phyloP scores from a whole-genome alignment of 2,329 filamentous ascomycete genomes.

The Penicillium verrucosum region DNA sequence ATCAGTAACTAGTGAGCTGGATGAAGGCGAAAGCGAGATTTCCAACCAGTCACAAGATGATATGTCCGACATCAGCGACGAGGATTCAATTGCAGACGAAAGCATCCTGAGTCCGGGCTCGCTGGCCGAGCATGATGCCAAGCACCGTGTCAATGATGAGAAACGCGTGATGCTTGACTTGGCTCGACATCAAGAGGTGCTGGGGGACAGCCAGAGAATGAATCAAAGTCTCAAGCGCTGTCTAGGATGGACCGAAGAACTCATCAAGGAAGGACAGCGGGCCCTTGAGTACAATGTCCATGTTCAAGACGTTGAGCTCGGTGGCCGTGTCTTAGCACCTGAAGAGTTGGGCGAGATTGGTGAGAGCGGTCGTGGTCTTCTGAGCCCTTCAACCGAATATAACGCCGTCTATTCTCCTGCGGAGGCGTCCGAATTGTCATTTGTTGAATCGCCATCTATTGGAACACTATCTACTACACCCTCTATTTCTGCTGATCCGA shows the following conservation, averaged over 20 bases:
- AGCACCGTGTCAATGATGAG: conserved; percentile 70
- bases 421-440: conserved; percentile 3
- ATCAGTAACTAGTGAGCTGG: conserved; percentile 47
- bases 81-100: conserved; percentile 39
- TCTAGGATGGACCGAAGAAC: conserved; percentile 80
- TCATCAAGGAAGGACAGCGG: conserved; percentile 84
- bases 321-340: conserved; percentile 70
- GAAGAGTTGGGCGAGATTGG: conserved; percentile 56
- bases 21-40: conserved; percentile 35
- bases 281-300: conserved; percentile 79
- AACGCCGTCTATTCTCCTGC: conserved; percentile 6
- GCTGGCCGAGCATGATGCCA: conserved; percentile 40
- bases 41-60: conserved; percentile 33
- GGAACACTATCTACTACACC: background rate
- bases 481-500: background rate
- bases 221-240: conserved; percentile 92
- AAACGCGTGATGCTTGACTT: conserved; percentile 80
- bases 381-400: conserved; percentile 31
- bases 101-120: conserved; percentile 36
- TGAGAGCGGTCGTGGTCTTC: conserved; percentile 32
- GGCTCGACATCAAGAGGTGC: conserved; percentile 79
- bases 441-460: conserved; percentile 2
- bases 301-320: conserved; percentile 74
- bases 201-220: conserved; percentile 89
- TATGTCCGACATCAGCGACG: conserved; percentile 40